phyloP scores from a whole-genome alignment of 2,329 filamentous ascomycete genomes.

The Fusarium succisae region DNA sequence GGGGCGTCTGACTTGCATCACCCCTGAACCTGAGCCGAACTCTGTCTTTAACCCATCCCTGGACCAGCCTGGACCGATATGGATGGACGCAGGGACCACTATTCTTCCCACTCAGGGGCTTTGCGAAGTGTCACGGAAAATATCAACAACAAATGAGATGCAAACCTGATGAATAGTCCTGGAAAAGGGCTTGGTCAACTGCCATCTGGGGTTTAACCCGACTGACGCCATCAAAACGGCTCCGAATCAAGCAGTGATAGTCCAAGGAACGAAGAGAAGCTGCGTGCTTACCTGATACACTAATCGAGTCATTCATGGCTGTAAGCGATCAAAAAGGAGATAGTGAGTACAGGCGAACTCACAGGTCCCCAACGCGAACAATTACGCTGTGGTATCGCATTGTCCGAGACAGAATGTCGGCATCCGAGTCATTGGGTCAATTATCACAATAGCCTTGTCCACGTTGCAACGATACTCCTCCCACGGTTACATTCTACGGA shows the following conservation, averaged over 20 bases:
- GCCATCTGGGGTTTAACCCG: background rate
- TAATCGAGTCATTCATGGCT: background rate
- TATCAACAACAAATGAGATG: background rate
- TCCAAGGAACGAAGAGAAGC: background rate
- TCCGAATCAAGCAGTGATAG: background rate
- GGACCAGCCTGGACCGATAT: background rate
- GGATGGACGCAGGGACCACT: conserved; percentile 34
- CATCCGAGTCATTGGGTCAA: conserved; percentile 7
- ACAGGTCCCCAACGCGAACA: background rate
- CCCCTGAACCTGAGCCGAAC: conserved; percentile 17
- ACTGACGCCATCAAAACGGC: conserved; percentile 6
- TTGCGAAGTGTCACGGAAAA: conserved; percentile 30
- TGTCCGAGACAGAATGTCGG: conserved; percentile 2
- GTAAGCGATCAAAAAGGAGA: background rate
- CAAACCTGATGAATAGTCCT: background rate
- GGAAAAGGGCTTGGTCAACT: background rate
- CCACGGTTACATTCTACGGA: conserved; percentile 1
- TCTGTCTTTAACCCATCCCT: background rate
- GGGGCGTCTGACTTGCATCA: conserved; percentile 39
- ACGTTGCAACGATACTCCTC: background rate
- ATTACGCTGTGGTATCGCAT: background rate
- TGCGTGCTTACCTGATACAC: background rate
- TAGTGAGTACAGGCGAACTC: background rate
- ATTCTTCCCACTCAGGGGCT: conserved; percentile 19
- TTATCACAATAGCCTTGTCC: background rate